Evolutionary conservation across 2,329 filamentous ascomycete species (phyloP).

Genomic region (Alternaria hordeiaustralica): DNA sequence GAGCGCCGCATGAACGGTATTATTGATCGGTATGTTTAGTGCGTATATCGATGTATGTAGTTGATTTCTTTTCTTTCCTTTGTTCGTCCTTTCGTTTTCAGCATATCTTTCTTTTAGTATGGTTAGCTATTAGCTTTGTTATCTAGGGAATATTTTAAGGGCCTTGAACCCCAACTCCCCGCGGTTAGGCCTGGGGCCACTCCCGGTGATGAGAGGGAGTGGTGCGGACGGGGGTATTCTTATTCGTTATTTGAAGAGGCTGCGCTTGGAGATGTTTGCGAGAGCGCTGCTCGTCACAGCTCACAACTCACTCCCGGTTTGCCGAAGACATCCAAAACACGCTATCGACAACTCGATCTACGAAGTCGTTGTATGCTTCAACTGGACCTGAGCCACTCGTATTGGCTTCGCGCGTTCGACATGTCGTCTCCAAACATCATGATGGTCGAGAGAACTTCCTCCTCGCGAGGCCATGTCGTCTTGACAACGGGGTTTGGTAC

Average conservation of each 20-base stretch:
- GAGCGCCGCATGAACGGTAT: neutral
- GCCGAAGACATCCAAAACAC: neutral
- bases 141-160: neutral
- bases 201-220: neutral
- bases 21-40: neutral
- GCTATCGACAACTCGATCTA: neutral
- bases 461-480: neutral
- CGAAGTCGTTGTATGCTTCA: neutral
- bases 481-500: neutral
- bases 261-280: neutral
- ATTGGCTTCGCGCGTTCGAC: neutral
- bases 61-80: neutral
- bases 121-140: neutral
- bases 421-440: neutral
- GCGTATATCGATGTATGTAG: neutral
- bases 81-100: neutral
- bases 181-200: constrained; percentile 4
- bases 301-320: neutral
- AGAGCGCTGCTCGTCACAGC: neutral
- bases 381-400: neutral
- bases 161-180: neutral
- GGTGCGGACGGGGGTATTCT: neutral
- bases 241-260: neutral
- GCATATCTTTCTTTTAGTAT: accelerated
- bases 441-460: neutral